Evolutionary conservation across 257 asterid genomes (phyloP).

Genomic region (Schizonepeta tenuifolia): DNA sequence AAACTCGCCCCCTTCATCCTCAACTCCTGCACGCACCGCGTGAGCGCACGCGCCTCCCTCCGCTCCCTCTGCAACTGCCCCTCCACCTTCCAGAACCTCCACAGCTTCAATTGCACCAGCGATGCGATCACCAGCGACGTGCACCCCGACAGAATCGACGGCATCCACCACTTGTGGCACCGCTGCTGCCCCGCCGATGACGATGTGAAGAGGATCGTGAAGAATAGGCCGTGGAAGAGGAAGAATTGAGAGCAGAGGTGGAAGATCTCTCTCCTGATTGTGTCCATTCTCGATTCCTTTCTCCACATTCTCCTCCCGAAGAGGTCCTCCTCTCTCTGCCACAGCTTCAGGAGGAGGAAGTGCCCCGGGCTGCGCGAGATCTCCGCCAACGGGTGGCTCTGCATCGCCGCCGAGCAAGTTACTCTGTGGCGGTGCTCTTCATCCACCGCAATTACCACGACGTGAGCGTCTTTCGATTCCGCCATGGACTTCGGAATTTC

Average conservation of each 20-base stretch:
- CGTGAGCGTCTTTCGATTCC: constrained; percentile 60
- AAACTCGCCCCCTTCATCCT: constrained; percentile 95
- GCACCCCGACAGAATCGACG: constrained; percentile 48
- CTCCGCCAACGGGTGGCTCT: constrained; percentile 83
- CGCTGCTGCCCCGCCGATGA: background rate
- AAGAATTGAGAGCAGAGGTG: constrained; percentile 76
- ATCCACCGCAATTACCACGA: constrained; percentile 73
- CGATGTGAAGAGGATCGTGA: constrained; percentile 68
- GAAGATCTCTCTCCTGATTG: constrained; percentile 66
- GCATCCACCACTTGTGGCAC: constrained; percentile 87
- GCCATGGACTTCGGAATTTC: constrained; percentile 47
- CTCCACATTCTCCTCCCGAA: constrained; percentile 55
- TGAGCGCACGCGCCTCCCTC: constrained; percentile 64
- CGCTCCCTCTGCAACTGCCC: constrained; percentile 73
- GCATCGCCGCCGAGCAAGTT: constrained; percentile 47
- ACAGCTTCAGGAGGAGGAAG: constrained; percentile 88
- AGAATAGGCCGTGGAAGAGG: constrained; percentile 71
- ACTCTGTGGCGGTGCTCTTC: constrained; percentile 63
- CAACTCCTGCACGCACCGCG: constrained; percentile 81
- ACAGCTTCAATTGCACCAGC: constrained; percentile 70
- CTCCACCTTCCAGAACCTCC: constrained; percentile 77
- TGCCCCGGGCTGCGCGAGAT: constrained; percentile 94
- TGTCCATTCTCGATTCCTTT: constrained; percentile 68
- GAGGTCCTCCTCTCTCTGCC: constrained; percentile 84
- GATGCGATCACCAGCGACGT: constrained; percentile 53